Conservation (phyloP, 805 yeast genomes). For the Candida krabiensis region DNA sequence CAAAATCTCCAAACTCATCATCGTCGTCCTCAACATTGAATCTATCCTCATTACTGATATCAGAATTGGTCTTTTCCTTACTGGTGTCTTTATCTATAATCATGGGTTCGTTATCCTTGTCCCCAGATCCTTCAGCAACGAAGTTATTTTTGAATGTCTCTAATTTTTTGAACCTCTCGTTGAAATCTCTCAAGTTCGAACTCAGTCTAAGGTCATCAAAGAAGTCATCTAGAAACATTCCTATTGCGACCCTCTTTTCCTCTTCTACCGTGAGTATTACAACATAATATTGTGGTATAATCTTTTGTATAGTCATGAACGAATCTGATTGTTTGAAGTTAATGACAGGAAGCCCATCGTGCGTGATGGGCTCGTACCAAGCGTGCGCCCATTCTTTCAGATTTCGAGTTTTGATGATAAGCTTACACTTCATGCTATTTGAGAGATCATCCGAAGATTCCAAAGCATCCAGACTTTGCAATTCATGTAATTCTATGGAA, state of each 20-base stretch:
- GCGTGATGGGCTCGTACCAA: constrained; percentile 11
- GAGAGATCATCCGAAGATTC: constrained; percentile 16
- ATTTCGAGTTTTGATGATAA: constrained; percentile 14
- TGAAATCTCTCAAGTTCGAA: constrained; percentile 17
- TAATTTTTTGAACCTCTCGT: constrained; percentile 19
- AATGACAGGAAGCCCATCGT: constrained; percentile 13
- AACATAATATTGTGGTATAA: constrained; percentile 23
- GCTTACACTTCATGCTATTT: constrained; percentile 16
- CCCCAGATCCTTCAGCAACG: constrained; percentile 1
- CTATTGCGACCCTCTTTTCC: constrained; percentile 20
- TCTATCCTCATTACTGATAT: constrained; percentile 2
- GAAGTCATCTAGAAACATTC: constrained; percentile 27
- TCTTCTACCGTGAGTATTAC: constrained; percentile 17
- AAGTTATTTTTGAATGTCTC: constrained; percentile 12
- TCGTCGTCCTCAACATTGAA: constrained; percentile 12
- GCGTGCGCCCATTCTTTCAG: constrained; percentile 17
- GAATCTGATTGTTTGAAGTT: constrained; percentile 13
- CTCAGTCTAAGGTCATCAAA: constrained; percentile 25
- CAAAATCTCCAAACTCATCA: constrained; percentile 31
- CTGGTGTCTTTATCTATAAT: neutral
- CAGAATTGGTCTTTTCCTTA: constrained; percentile 1
- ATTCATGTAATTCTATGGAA: constrained; percentile 22
- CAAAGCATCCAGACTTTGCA: constrained; percentile 17
- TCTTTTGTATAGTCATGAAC: constrained; percentile 23
- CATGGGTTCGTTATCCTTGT: constrained; percentile 2